A percentile compares a stretch with the other conserved stretches of the same genome.
Conservation (phyloP, 1,139 yeast genomes). For the Yamadazyma dushanensis region DNA sequence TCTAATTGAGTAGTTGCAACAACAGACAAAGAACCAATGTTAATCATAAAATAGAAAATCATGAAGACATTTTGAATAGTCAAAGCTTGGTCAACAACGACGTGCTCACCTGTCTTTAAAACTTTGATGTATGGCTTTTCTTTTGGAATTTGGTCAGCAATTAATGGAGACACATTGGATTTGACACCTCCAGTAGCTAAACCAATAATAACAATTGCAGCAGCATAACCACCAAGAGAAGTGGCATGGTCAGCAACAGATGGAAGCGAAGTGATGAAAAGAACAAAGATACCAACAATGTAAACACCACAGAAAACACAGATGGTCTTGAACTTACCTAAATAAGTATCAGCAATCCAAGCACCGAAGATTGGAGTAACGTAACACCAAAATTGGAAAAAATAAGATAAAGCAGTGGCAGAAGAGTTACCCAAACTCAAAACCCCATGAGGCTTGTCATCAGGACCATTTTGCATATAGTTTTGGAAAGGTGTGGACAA, state of each 20-base stretch:
- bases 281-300: constrained; percentile 59
- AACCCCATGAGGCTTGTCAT: constrained; percentile 56
- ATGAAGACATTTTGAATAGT: constrained; percentile 44
- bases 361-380: constrained; percentile 81
- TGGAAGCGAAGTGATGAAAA: constrained; percentile 75
- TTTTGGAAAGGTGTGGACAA: constrained; percentile 74
- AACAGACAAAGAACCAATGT: constrained; percentile 41
- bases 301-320: constrained; percentile 60
- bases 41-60: constrained; percentile 45
- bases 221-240: constrained; percentile 54
- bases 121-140: constrained; percentile 35
- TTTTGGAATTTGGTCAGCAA: constrained; percentile 69
- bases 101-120: constrained; percentile 38
- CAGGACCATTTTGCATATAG: constrained; percentile 62
- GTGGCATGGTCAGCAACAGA: constrained; percentile 49
- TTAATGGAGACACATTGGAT: constrained; percentile 73
- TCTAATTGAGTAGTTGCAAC: constrained; percentile 45
- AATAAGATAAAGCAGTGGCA: constrained; percentile 74
- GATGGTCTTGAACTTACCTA: constrained; percentile 74
- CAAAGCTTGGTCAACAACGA: constrained; percentile 41
- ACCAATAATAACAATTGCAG: constrained; percentile 68
- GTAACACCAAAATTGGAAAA: constrained; percentile 83
- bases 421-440: constrained; percentile 60
- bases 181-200: constrained; percentile 83
- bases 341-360: constrained; percentile 69